phyloP scores from a whole-genome alignment of 345 rosid genomes.

The Eucalyptus erythrocorys region DNA sequence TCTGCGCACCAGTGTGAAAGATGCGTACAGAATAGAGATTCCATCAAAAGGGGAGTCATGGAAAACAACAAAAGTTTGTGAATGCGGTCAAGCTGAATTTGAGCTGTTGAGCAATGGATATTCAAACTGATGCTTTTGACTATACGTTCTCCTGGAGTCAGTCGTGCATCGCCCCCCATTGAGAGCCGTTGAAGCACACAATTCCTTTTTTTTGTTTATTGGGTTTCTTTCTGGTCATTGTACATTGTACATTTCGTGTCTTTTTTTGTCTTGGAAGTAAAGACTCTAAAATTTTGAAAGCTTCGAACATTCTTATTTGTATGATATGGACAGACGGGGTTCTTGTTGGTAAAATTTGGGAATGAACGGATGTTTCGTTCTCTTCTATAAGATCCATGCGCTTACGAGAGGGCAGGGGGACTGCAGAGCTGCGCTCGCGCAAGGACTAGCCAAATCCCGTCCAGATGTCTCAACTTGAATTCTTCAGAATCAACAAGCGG shows the following conservation, averaged over 20 bases:
- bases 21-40: neutral
- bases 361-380: neutral
- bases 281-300: neutral
- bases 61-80: neutral
- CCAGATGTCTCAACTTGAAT: neutral
- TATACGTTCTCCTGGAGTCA: neutral
- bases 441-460: neutral
- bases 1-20: neutral
- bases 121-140: neutral
- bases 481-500: neutral
- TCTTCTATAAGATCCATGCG: neutral
- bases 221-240: neutral
- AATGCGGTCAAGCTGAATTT: neutral
- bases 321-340: neutral
- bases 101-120: neutral
- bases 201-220: neutral
- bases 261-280: neutral
- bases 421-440: neutral
- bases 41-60: neutral
- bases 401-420: neutral
- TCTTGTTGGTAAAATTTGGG: neutral
- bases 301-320: neutral
- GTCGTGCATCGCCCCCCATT: neutral
- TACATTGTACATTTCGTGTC: constrained; percentile 7
- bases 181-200: neutral